Base-by-base conservation (phyloP, 495 filamentous ascomycete species). In the Aspergillus homomorphus region DNA sequence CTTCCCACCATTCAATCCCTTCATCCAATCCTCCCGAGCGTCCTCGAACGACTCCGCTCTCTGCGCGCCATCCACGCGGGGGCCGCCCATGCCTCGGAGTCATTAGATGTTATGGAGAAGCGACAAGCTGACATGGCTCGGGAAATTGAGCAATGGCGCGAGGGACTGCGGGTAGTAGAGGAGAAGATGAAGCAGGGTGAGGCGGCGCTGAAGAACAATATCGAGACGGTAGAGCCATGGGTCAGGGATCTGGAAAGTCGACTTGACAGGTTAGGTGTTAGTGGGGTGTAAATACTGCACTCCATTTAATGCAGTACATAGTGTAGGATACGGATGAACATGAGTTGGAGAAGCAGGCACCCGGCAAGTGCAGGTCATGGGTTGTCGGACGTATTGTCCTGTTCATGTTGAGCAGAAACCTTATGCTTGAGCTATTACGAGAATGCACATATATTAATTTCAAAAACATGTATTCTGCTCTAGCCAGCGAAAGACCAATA, bases 1-100 rank as follows among this genome's bases (percentile, higher is more conserved):
- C 80, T 99, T 5, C 86, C 90, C 6, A 93, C 90, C 12, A 95
- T 99, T 60, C 91, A 97, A 72, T 89, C 82, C 54, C 77, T 98
- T 15, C 81, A 89, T 4, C 94, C 95, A 7, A 73, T 96, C 21
- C 78, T 99, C 14, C 95, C 95, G 8, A 83, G 89, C 4, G 78
- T 97, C 21, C 79, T 99, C 3, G 90, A 97, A 66, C 82, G 95
- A 18, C 76, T 99, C 42, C 80, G 91, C 42, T 93, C 89, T 9
- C 78, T 99, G 49, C 82, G 90, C 57, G 83, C 86, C 21, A 87
- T 97, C 33, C 94, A 99, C 64, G 85, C 90, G 0, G 90, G 89
- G 61, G 93, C 95, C 3, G 92, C 88, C 22, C 84, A 84, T n/a
- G 92, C 94, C 5, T 83, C 86, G n/a, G 85, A 91, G 56, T 87